phyloP scores from a whole-genome alignment of 1,284 basidiomycete genomes.

The Caloboletus firmus region DNA sequence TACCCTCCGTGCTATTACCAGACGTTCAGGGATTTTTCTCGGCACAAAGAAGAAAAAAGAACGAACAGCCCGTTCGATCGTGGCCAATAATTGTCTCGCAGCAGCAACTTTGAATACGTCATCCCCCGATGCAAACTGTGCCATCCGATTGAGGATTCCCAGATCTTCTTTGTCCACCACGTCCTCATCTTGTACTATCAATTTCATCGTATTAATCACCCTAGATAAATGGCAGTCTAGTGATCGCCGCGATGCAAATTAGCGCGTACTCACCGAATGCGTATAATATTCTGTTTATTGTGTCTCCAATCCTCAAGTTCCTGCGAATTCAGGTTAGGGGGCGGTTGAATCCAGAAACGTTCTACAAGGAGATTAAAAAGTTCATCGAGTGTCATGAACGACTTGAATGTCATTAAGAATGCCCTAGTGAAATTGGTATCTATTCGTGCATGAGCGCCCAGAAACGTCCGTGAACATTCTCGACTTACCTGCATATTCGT shows the following conservation, averaged over 20 bases:
- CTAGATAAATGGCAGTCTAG: conserved; percentile 31
- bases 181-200: conserved; percentile 58
- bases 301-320: conserved; percentile 68
- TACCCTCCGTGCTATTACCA: conserved; percentile 43
- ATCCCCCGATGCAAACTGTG: conserved; percentile 51
- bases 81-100: conserved; percentile 52
- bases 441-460: conserved; percentile 23
- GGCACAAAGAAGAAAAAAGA: background rate
- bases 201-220: conserved; percentile 60
- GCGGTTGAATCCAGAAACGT: conserved; percentile 66
- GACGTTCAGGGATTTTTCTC: background rate
- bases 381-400: conserved; percentile 69
- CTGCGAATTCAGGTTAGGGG: conserved; percentile 48
- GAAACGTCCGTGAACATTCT: background rate
- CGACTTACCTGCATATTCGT: conserved; percentile 56
- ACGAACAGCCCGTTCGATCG: conserved; percentile 58
- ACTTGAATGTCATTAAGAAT: conserved; percentile 82
- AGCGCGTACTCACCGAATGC: conserved; percentile 50
- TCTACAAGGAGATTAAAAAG: conserved; percentile 65
- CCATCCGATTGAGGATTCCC: conserved; percentile 54
- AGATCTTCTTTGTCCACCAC: conserved; percentile 57
- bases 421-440: conserved; percentile 71
- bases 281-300: conserved; percentile 71
- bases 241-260: background rate
- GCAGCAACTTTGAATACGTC: conserved; percentile 46